A percentile compares a stretch with the other conserved stretches of the same genome.
Conservation (phyloP, 768 basidiomycete genomes). For the Lanmaoa rubissima region DNA sequence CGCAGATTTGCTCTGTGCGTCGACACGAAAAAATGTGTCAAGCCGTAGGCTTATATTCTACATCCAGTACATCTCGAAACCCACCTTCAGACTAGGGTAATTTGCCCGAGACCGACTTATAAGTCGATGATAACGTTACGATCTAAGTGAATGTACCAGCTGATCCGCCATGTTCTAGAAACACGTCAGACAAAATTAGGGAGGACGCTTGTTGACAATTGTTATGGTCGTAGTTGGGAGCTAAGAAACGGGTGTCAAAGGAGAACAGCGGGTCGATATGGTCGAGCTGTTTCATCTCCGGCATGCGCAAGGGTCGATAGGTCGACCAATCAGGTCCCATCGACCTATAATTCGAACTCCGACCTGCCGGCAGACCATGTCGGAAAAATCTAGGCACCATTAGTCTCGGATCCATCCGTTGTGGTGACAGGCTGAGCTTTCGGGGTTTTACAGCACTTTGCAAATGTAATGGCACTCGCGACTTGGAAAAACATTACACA, state of each 20-base stretch:
- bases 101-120: conserved; percentile 13
- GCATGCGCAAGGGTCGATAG: too few relatives aligned
- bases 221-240: conserved; percentile 1
- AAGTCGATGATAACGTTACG: conserved; percentile 11
- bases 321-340: too few relatives aligned
- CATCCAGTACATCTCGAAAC: conserved; percentile 15
- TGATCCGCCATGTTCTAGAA: conserved; percentile 53
- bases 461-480: too few relatives aligned
- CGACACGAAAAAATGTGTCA: background rate
- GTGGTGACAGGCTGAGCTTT: too few relatives aligned
- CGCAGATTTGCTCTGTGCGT: conserved; percentile 84
- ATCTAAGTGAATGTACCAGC: conserved; percentile 40
- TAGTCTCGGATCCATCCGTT: too few relatives aligned
- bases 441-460: too few relatives aligned
- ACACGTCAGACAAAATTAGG: background rate
- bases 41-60: background rate
- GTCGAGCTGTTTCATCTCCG: conserved; percentile 24
- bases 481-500: too few relatives aligned
- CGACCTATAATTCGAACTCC: too few relatives aligned
- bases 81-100: conserved; percentile 54
- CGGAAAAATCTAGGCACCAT: too few relatives aligned
- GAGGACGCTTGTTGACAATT: background rate
- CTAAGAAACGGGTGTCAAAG: conserved; percentile 7
- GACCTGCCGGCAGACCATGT: too few relatives aligned
- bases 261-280: background rate